These are phyloP conservation scores for Phytophthora hibernalis DNA, from an alignment of 352 stramenopile species.

Conservation along the genomic window DNA sequence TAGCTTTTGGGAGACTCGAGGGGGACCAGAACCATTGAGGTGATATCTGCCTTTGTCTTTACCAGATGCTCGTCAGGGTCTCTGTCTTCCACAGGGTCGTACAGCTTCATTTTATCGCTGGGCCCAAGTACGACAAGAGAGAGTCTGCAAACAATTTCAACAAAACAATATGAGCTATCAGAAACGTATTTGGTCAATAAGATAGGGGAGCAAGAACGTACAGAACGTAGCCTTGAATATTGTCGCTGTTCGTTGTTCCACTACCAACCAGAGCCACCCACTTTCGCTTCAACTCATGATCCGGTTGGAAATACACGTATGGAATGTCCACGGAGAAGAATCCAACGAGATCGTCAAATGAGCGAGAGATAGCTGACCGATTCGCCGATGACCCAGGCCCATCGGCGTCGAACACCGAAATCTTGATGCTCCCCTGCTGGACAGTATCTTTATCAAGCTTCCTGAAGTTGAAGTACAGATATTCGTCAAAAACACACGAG, in stretches of 20 bases:
- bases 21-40: conserved; percentile 87
- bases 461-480: conserved; percentile 90
- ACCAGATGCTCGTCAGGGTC: conserved; percentile 49
- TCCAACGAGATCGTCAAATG: conserved; percentile 84
- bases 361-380: conserved; percentile 37
- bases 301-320: conserved; percentile 84
- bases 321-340: conserved; percentile 87
- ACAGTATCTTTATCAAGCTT: conserved; percentile 79
- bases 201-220: conserved; percentile 33
- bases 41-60: conserved; percentile 68
- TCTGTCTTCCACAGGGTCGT: conserved; percentile 54
- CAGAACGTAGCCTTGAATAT: conserved; percentile 91
- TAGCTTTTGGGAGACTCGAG: conserved; percentile 70
- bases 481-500: conserved; percentile 92
- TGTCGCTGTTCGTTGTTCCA: conserved; percentile 79
- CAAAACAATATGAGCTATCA: conserved; percentile 3
- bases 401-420: conserved; percentile 89
- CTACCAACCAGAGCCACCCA: conserved; percentile 91
- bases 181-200: background rate
- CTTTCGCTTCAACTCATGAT: conserved; percentile 90
- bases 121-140: conserved; percentile 89
- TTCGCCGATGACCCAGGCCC: conserved; percentile 37
- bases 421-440: conserved; percentile 77
- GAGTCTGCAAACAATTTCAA: conserved; percentile 48
- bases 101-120: conserved; percentile 79